Evolutionary conservation across 2,329 filamentous ascomycete species (phyloP).

Genomic region (Fusarium torreyae): DNA sequence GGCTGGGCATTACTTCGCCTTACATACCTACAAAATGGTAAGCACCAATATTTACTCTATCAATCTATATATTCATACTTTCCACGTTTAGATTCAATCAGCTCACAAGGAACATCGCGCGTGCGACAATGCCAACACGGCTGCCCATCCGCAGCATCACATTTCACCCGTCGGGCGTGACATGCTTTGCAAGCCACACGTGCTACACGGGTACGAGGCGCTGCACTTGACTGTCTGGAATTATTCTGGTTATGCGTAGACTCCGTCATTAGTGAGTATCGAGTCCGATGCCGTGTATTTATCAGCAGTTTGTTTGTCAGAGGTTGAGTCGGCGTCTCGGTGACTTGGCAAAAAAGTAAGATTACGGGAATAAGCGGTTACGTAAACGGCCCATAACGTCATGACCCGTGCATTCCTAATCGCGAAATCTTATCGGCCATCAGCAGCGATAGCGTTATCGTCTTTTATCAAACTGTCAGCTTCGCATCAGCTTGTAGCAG

Average conservation of each 20-base stretch:
- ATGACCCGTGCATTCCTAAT: no score
- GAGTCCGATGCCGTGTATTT: slow-evolving; percentile 1
- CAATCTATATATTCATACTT: slow-evolving; percentile 4
- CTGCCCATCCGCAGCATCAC: slow-evolving; percentile 35
- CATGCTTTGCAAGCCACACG: slow-evolving; percentile 45
- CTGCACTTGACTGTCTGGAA: background rate
- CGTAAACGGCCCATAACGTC: background rate
- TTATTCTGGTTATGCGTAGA: background rate
- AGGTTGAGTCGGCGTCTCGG: slow-evolving; percentile 28
- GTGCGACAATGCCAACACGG: slow-evolving; percentile 45
- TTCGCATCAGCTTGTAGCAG: no score
- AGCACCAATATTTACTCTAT: background rate
- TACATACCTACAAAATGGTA: slow-evolving; percentile 2
- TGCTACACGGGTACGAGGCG: slow-evolving; percentile 14
- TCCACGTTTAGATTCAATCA: slow-evolving; percentile 40
- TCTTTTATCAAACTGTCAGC: no score
- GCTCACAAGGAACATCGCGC: slow-evolving; percentile 26
- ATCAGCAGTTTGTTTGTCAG: background rate
- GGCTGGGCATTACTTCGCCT: slow-evolving; percentile 7
- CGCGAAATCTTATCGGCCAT: no score
- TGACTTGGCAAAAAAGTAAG: background rate
- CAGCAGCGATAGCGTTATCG: no score
- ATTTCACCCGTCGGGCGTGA: slow-evolving; percentile 39
- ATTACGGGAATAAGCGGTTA: slow-evolving; percentile 20
- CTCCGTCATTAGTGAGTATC: slow-evolving; percentile 2